Percentiles rank a stretch among this genome's conserved stretches.
phyloP scores from a whole-genome alignment of 2,329 filamentous ascomycete species.

The Cladophialophora exuberans region DNA sequence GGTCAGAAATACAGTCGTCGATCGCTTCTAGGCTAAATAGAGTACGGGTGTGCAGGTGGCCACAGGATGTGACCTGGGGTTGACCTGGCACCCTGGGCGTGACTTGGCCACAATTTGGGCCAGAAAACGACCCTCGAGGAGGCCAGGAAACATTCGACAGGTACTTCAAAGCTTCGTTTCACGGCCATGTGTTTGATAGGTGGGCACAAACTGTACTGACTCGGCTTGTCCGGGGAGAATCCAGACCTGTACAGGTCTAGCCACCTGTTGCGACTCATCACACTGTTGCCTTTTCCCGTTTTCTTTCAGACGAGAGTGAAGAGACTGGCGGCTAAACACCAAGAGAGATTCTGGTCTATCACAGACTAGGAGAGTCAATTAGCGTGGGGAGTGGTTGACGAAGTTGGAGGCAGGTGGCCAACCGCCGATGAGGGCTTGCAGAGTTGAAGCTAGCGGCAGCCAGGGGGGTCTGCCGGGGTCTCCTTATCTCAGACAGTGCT shows the following conservation, averaged over 20 bases:
- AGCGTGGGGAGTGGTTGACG: slow-evolving; percentile 25
- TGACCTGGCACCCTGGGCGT: too few species aligned
- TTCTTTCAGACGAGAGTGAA: neutral
- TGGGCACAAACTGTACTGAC: neutral
- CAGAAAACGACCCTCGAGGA: too few species aligned
- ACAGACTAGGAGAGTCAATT: slow-evolving; percentile 19
- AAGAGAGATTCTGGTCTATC: slow-evolving; percentile 17
- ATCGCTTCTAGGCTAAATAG: too few species aligned
- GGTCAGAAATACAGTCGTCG: too few species aligned
- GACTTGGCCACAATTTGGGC: too few species aligned
- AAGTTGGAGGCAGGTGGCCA: slow-evolving; percentile 4
- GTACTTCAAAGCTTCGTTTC: neutral
- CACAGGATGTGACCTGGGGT: too few species aligned
- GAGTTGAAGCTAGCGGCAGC: slow-evolving; percentile 1
- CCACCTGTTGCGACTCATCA: too few species aligned
- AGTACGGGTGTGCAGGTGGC: too few species aligned
- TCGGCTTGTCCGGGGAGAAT: too few species aligned
- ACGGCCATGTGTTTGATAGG: slow-evolving; percentile 19
- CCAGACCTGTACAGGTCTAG: too few species aligned
- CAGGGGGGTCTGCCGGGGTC: slow-evolving; percentile 8
- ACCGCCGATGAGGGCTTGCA: slow-evolving; percentile 6
- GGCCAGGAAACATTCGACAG: neutral
- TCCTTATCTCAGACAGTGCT: slow-evolving; percentile 14
- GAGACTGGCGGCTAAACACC: slow-evolving; percentile 22
- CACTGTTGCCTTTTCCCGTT: neutral